phyloP scores from a whole-genome alignment of 208 protist genomes.

The Kentomonas sorsogonicus region DNA sequence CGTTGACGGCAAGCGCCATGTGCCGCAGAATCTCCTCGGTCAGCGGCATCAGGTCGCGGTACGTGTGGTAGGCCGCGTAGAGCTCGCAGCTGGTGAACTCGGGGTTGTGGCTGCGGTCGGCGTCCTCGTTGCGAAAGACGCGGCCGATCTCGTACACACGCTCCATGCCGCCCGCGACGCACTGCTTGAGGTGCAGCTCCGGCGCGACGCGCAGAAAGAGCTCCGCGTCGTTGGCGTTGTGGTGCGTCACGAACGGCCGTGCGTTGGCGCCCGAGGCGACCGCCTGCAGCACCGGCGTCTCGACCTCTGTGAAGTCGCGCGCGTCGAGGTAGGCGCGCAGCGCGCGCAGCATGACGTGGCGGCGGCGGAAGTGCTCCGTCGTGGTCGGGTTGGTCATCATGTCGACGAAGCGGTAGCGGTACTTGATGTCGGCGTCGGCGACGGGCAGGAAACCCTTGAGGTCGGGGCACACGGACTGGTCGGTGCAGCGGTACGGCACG shows the following conservation, averaged over 20 bases:
- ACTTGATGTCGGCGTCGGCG: slow-evolving; percentile 72
- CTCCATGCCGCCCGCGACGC: slow-evolving; percentile 92
- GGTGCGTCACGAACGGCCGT: slow-evolving; percentile 88
- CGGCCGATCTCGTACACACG: slow-evolving; percentile 94
- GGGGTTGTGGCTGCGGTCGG: slow-evolving; percentile 93
- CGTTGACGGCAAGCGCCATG: slow-evolving; percentile 51
- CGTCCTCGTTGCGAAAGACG: slow-evolving; percentile 93
- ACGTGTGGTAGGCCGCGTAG: slow-evolving; percentile 92
- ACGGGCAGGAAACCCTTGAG: slow-evolving; percentile 58
- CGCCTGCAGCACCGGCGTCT: slow-evolving; percentile 90
- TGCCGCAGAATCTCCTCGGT: slow-evolving; percentile 90
- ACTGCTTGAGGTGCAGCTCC: slow-evolving; percentile 93
- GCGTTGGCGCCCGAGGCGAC: slow-evolving; percentile 90
- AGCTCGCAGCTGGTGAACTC: slow-evolving; percentile 95
- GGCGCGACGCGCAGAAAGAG: slow-evolving; percentile 89
- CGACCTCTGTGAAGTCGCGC: slow-evolving; percentile 88
- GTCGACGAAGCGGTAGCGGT: slow-evolving; percentile 87
- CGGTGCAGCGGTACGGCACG: slow-evolving; percentile 79
- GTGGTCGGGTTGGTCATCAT: slow-evolving; percentile 74
- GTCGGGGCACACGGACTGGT: slow-evolving; percentile 75
- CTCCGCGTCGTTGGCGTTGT: slow-evolving; percentile 81
- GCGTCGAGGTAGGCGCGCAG: slow-evolving; percentile 71
- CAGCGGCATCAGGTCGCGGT: slow-evolving; percentile 90
- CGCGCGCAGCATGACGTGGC: slow-evolving; percentile 52
- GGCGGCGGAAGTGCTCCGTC: slow-evolving; percentile 41